Base-by-base conservation (phyloP, 495 filamentous ascomycete genomes). In the Eremomyces bilateralis region DNA sequence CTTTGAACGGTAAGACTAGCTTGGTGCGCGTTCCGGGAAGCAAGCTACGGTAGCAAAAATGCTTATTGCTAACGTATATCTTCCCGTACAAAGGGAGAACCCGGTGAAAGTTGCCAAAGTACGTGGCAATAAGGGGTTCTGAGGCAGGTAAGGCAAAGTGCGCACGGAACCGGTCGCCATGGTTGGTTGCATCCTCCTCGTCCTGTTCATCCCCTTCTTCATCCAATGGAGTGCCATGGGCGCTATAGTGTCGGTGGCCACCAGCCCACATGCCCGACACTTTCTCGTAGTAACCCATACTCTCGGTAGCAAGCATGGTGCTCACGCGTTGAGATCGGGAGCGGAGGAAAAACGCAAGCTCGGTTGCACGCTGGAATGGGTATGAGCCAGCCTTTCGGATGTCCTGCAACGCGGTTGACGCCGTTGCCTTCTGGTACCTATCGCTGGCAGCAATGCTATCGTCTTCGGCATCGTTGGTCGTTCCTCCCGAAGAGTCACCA, bases 201-300 rank as follows among this genome's bases (percentile, higher is more conserved):
- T 71, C 69, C 36, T 73, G 71, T 12, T 71, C 61, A 22, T 77
- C 74, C 33, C 71, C 63, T 18, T 69, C 63, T 16, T 48, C 47
- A 22, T 71, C 63, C 38, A 80, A 68, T 1, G 76, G 59, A 24
- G 69, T 77, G 47, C 76, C 65, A 2, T 66, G 65, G 20, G 85
- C 76, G 15, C 74, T 67, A 44, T 94, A 97, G 52, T 97, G 88
- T 46, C 71, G 78, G 48, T 75, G 73, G 13, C 80, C 80, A 20
- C 88, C 88, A 37, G 80, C 74, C 77, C 88, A 90, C 80, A 95
- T 95, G 24, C 82, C 88, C 3, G 84, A 93, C 0, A 95, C 84
- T 48, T 93, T 93, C 45, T 91, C 85, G 20, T 93, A 72, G 50
- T 97, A 97, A 13, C 81, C 81, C 80, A 93, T 95, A 1, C 88